phyloP scores from a whole-genome alignment of 805 yeast species.

The Candida glaebosa region DNA sequence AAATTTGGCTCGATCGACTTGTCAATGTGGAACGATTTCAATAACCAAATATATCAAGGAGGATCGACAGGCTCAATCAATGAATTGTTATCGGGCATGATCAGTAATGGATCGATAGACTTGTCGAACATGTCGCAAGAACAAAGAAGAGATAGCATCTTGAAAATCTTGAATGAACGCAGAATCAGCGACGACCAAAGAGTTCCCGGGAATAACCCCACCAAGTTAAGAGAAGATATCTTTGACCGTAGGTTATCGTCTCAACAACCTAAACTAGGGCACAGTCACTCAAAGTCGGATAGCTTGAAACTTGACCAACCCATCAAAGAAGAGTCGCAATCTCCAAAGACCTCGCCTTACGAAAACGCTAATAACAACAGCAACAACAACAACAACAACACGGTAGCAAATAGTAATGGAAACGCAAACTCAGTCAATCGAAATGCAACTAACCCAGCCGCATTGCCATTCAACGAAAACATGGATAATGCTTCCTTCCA shows the following conservation, averaged over 20 bases:
- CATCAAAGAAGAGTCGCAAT: slow-evolving; percentile 33
- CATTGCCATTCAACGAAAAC: background rate
- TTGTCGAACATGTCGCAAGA: slow-evolving; percentile 36
- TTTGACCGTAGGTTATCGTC: slow-evolving; percentile 20
- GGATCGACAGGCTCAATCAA: slow-evolving; percentile 32
- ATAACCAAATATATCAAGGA: slow-evolving; percentile 6
- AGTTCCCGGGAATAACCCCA: slow-evolving; percentile 8
- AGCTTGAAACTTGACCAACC: background rate
- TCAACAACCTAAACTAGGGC: background rate
- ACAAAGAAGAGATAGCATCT: slow-evolving; percentile 38
- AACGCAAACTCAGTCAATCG: background rate
- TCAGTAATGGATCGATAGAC: slow-evolving; percentile 35
- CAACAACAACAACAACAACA: background rate
- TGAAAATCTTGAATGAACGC: slow-evolving; percentile 32
- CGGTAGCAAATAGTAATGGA: background rate
- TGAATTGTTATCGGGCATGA: slow-evolving; percentile 29
- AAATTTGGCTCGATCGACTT: slow-evolving; percentile 28
- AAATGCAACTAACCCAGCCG: background rate
- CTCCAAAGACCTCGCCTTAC: slow-evolving; percentile 37
- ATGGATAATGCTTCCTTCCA: background rate
- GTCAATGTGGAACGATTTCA: slow-evolving; percentile 11
- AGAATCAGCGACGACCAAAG: slow-evolving; percentile 7
- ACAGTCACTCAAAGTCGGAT: slow-evolving; percentile 3
- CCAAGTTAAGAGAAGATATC: slow-evolving; percentile 36
- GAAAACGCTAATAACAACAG: background rate